Percentiles rank a stretch among this genome's conserved stretches.
Conservation (phyloP, 768 basidiomycete species). For the Amanita fuliginea region DNA sequence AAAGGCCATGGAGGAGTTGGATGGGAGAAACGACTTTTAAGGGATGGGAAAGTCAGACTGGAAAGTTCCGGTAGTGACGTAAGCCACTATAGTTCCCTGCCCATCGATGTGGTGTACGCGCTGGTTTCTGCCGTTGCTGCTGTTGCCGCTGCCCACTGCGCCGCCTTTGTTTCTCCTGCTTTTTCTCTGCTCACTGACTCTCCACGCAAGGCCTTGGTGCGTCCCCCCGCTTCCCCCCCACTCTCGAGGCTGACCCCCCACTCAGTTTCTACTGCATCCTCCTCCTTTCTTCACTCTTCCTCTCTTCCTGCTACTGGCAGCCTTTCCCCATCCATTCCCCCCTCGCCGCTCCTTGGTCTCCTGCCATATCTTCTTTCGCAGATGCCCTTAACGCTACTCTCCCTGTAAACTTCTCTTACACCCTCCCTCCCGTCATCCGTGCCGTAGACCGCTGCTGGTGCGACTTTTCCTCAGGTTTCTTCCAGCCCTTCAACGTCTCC, state of each 20-base stretch:
- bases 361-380: constrained; percentile 62
- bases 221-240: constrained; percentile 14
- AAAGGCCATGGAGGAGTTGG: constrained; percentile 24
- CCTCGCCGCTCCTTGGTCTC: constrained; percentile 55
- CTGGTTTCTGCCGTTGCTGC: constrained; percentile 72
- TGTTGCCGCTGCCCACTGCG: constrained; percentile 71
- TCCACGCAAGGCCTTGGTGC: constrained; percentile 81
- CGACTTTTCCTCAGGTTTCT: constrained; percentile 57
- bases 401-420: constrained; percentile 24
- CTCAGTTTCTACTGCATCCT: constrained; percentile 80
- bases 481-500: constrained; percentile 68
- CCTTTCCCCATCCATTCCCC: constrained; percentile 58
- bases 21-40: constrained; percentile 12
- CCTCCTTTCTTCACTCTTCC: constrained; percentile 70
- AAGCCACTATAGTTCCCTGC: constrained; percentile 4
- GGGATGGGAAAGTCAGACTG: constrained; percentile 12
- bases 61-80: constrained; percentile 23
- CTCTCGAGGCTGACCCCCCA: not conserved
- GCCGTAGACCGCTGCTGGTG: constrained; percentile 82
- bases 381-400: constrained; percentile 48
- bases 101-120: constrained; percentile 54
- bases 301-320: constrained; percentile 87
- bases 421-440: constrained; percentile 47
- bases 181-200: constrained; percentile 64
- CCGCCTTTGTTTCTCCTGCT: constrained; percentile 71